phyloP scores from a whole-genome alignment of 805 yeast species.

The Saturnispora quitensis region DNA sequence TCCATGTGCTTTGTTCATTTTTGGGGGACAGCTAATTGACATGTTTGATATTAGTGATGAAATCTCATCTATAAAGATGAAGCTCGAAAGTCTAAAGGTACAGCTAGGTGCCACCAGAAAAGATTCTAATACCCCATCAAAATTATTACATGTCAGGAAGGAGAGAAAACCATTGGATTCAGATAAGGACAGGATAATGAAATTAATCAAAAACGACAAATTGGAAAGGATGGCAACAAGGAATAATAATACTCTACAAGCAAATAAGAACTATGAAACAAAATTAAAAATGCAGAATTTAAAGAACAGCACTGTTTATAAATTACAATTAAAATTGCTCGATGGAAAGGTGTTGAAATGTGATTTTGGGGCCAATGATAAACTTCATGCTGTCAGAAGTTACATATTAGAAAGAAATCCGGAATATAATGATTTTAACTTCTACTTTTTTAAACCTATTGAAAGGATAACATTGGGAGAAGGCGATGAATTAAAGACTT shows the following conservation, averaged over 20 bases:
- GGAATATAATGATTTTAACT: conserved; percentile 43
- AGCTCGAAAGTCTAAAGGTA: neutral
- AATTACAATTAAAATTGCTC: conserved; percentile 42
- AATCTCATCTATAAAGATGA: neutral
- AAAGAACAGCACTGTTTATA: conserved; percentile 35
- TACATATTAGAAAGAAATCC: conserved; percentile 43
- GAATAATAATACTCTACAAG: neutral
- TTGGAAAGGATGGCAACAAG: neutral
- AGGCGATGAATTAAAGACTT: conserved; percentile 48
- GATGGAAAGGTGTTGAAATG: conserved; percentile 55
- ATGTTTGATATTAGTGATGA: neutral
- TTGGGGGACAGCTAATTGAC: conserved; percentile 26
- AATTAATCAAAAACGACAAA: conserved; percentile 3
- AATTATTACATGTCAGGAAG: neutral
- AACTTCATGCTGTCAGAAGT: conserved; percentile 48
- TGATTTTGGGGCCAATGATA: conserved; percentile 36
- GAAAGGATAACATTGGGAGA: conserved; percentile 58
- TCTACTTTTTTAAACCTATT: conserved; percentile 41
- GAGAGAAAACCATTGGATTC: neutral
- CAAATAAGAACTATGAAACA: conserved; percentile 2
- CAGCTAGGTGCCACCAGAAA: neutral
- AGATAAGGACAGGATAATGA: neutral
- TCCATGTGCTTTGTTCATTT: conserved; percentile 53
- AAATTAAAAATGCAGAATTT: conserved; percentile 10
- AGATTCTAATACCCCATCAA: neutral